Conservation (phyloP, 2,329 filamentous ascomycete species). For the Cordyceps javanica region DNA sequence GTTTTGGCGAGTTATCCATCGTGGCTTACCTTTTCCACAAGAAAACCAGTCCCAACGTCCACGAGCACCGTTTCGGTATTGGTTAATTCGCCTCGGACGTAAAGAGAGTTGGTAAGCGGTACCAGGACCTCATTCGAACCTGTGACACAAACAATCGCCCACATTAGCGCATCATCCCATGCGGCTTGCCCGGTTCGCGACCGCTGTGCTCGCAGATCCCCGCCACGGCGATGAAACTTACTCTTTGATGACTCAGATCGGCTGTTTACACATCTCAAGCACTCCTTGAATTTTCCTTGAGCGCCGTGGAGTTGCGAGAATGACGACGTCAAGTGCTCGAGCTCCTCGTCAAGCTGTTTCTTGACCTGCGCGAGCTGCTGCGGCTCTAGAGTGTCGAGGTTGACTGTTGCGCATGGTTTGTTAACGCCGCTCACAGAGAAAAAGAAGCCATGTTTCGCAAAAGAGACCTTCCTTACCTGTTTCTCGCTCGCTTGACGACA, state of each 20-base stretch:
- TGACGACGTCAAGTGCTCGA: constrained; percentile 86
- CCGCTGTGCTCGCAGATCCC: not conserved
- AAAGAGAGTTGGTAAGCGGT: constrained; percentile 90
- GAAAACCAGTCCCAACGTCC: constrained; percentile 90
- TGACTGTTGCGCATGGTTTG: constrained; percentile 34
- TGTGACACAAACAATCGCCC: constrained; percentile 16
- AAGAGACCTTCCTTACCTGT: constrained; percentile 3
- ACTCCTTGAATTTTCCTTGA: constrained; percentile 88
- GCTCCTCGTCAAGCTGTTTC: constrained; percentile 91
- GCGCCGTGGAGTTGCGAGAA: constrained; percentile 86
- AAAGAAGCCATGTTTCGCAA: not conserved
- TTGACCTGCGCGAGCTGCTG: constrained; percentile 89
- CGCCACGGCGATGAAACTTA: not conserved
- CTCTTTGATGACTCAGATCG: constrained; percentile 21
- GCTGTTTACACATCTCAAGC: constrained; percentile 65
- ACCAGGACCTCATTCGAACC: constrained; percentile 63
- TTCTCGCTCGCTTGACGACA: constrained; percentile 11
- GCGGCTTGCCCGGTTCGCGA: not conserved
- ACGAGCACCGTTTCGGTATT: constrained; percentile 75
- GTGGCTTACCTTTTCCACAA: constrained; percentile 72
- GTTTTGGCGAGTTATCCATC: not conserved
- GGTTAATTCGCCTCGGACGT: constrained; percentile 77
- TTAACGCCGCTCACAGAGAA: not conserved
- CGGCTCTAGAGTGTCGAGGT: constrained; percentile 68
- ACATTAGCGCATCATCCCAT: not conserved